Evolutionary conservation across 2,329 filamentous ascomycete genomes (phyloP).

Genomic region (Lasiodiplodia citricola): DNA sequence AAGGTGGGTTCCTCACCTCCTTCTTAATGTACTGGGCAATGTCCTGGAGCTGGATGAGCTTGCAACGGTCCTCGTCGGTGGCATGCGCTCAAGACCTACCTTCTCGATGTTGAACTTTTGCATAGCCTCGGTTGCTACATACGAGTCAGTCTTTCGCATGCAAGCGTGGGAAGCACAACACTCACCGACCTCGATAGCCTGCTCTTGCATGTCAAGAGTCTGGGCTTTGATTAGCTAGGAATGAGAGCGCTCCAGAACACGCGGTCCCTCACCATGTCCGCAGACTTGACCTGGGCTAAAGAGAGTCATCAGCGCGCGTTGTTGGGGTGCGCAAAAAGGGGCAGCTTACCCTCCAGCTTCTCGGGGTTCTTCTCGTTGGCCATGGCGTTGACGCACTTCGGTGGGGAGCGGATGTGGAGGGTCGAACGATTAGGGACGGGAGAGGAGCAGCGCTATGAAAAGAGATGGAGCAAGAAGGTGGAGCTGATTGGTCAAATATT

Average conservation of each 20-base stretch:
- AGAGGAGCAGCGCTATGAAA: conserved; percentile 18
- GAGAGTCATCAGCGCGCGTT: conserved; percentile 20
- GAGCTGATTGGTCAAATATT: conserved; percentile 25
- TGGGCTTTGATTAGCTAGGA: conserved; percentile 46
- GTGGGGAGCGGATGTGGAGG: conserved; percentile 1
- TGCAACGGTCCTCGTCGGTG: conserved; percentile 2
- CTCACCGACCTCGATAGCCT: conserved; percentile 94
- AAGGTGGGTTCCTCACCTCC: conserved; percentile 61
- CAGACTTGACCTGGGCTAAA: conserved; percentile 94
- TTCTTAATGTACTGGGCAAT: conserved; percentile 96
- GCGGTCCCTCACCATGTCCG: conserved; percentile 80
- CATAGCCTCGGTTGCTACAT: conserved; percentile 71
- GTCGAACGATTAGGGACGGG: conserved; percentile 7
- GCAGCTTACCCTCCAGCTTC: conserved; percentile 73
- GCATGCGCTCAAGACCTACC: conserved; percentile 48
- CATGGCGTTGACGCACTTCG: conserved; percentile 37
- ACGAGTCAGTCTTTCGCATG: conserved; percentile 32
- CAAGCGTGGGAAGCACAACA: conserved; percentile 25
- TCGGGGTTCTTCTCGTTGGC: conserved; percentile 57
- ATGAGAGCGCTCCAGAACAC: background rate
- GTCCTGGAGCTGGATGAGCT: conserved; percentile 63
- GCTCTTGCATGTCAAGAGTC: conserved; percentile 97
- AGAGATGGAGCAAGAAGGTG: conserved; percentile 9
- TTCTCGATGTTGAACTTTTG: conserved; percentile 75
- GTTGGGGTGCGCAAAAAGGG: conserved; percentile 35